Evolutionary conservation across 139 green algal species (phyloP), one percentile per base, ranked within the genome.

Genomic region (Astrephomene gubernaculifera): DNA sequence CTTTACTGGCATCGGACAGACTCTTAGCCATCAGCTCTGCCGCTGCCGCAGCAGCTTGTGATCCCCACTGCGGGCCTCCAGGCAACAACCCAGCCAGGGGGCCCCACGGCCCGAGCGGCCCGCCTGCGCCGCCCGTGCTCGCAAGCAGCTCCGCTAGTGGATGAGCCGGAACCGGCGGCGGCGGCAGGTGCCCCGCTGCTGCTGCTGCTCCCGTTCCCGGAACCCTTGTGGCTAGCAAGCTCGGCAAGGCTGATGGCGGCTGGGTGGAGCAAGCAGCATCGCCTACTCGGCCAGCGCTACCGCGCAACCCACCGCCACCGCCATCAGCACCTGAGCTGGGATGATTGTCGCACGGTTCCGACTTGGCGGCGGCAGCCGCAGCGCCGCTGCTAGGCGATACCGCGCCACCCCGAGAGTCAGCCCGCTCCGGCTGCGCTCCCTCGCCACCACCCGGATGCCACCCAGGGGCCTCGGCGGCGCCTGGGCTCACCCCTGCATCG

Each of bases 1-100:
- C 73, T 35, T 81, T 81, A 53, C 52, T 61, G 27, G 49, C 53
- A n/a, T 81, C 73, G 4, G 52, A 41, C 35, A 81, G 52, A 10
- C 53, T 57, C 38, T 81, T 69, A 1, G 33, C 53, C 33, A 81
- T 38, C 31, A 52, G 33, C 39, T 83, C 74, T 1, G 73, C 49
- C 65, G 65, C 68, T 19, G 38, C 45, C 21, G 73, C 73, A 6
- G 53, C 53, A 35, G 74, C 36, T 41, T 27, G 45, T 27, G 74
- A 5, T 9, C 45, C 63, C n/a, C 63, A 64, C 57, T 33, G 36
- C n/a, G 22, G 14, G 27, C 7, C 71, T 52, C 25, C 70, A 43
- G 71, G 45, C 70, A 78, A 43, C 70, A 78, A 4, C 36, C 35
- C 73, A 0, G 52, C 53, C 9, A 81, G 53, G 35, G 31, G 53